These are phyloP conservation scores for Dalbergia cochinchinensis DNA, from an alignment of 306 rosid genomes.

Conservation along the genomic window DNA sequence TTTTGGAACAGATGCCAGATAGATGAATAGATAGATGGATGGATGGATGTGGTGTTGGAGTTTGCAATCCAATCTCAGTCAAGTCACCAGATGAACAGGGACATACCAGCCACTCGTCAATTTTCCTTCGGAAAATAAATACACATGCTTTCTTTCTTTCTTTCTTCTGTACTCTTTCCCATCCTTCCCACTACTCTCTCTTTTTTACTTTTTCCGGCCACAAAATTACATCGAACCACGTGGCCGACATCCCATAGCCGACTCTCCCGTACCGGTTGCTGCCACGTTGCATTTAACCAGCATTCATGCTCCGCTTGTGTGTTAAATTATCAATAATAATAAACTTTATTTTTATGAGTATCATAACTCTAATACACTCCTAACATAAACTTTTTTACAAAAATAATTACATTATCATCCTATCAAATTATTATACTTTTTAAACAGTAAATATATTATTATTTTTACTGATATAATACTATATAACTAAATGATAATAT, in stretches of 20 bases:
- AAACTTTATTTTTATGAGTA: too few relatives aligned
- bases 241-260: slow-evolving; percentile 46
- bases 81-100: background rate
- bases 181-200: background rate
- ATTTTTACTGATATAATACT: too few relatives aligned
- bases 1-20: background rate
- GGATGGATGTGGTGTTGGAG: background rate
- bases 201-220: slow-evolving; percentile 2
- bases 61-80: background rate
- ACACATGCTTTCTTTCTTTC: background rate
- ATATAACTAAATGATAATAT: too few relatives aligned
- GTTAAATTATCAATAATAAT: background rate
- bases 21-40: too few relatives aligned
- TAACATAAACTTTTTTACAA: too few relatives aligned
- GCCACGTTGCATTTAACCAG: slow-evolving; percentile 19
- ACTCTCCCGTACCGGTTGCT: slow-evolving; percentile 25
- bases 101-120: slow-evolving; percentile 8
- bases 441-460: too few relatives aligned
- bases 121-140: background rate
- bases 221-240: slow-evolving; percentile 37
- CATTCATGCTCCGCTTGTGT: background rate
- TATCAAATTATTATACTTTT: too few relatives aligned
- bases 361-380: too few relatives aligned
- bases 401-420: too few relatives aligned
- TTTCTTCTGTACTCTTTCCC: background rate